Percentiles rank a stretch among this genome's conserved stretches.
phyloP scores from a whole-genome alignment of 2,329 filamentous ascomycete species.

The Exserohilum turcica region DNA sequence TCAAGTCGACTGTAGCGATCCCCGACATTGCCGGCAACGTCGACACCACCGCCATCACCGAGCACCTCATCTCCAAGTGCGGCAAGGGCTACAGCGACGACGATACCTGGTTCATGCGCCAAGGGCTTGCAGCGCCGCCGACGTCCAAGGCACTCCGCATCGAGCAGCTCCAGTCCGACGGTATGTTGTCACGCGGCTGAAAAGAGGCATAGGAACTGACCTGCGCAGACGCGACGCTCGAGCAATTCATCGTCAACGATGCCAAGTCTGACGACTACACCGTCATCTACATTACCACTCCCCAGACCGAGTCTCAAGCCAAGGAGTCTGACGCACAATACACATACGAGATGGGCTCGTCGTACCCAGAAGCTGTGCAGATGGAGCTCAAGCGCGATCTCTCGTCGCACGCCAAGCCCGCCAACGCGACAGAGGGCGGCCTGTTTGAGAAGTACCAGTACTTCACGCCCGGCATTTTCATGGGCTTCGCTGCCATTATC shows the following conservation, averaged over 20 bases:
- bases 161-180: slow-evolving; percentile 24
- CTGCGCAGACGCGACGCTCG: slow-evolving; percentile 28
- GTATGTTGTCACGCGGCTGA: slow-evolving; percentile 15
- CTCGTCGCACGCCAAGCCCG: slow-evolving; percentile 37
- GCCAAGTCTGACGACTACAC: slow-evolving; percentile 65
- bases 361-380: slow-evolving; percentile 67
- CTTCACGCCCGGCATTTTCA: slow-evolving; percentile 90
- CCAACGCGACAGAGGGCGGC: slow-evolving; percentile 34
- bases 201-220: slow-evolving; percentile 6
- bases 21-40: slow-evolving; percentile 60
- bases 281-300: slow-evolving; percentile 74
- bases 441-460: slow-evolving; percentile 95
- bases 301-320: slow-evolving; percentile 46
- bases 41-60: slow-evolving; percentile 51
- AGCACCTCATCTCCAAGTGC: slow-evolving; percentile 55
- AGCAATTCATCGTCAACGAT: slow-evolving; percentile 43
- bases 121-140: slow-evolving; percentile 21
- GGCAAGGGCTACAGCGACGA: slow-evolving; percentile 45
- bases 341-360: slow-evolving; percentile 67
- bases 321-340: slow-evolving; percentile 29
- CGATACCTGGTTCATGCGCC: slow-evolving; percentile 12
- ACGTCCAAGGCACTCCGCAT: slow-evolving; percentile 19
- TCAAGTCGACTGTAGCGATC: slow-evolving; percentile 59
- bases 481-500: slow-evolving; percentile 73
- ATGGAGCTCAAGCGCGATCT: slow-evolving; percentile 75